phyloP scores from a whole-genome alignment of 192 early-diverging fungal genomes.

The Linnemannia elongata region DNA sequence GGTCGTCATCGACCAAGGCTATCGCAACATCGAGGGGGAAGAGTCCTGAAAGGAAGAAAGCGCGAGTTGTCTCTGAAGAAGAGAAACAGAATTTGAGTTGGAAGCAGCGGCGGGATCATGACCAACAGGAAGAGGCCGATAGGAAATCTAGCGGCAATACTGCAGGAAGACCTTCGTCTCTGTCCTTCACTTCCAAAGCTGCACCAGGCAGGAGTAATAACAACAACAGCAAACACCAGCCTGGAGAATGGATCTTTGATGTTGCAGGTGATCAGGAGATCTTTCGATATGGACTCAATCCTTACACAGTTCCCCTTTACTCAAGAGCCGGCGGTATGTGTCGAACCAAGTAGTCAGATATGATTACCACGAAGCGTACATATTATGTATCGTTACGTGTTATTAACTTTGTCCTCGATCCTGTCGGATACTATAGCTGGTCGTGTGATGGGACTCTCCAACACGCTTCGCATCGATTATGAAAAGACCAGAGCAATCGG shows the following conservation, averaged over 20 bases:
- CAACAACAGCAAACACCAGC: conserved; percentile 9
- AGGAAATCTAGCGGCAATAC: not conserved
- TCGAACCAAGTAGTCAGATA: too few relatives aligned
- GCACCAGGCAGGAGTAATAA: not conserved
- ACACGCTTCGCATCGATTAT: conserved; percentile 31
- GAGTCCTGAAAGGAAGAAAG: conserved; percentile 32
- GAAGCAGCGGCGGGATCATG: conserved; percentile 7
- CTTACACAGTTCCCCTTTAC: conserved; percentile 36
- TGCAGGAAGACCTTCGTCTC: not conserved
- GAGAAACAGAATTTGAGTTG: not conserved
- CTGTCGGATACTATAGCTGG: conserved; percentile 7
- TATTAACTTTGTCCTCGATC: not conserved
- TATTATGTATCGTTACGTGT: not conserved
- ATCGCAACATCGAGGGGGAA: not conserved
- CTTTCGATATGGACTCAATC: conserved; percentile 46
- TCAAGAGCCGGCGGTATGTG: conserved; percentile 45
- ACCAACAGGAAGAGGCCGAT: not conserved
- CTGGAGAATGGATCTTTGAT: conserved; percentile 52
- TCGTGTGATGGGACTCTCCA: conserved; percentile 37
- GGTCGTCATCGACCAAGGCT: not conserved
- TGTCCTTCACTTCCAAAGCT: not conserved
- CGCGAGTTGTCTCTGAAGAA: not conserved
- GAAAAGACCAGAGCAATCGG: conserved; percentile 33
- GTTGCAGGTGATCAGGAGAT: conserved; percentile 48
- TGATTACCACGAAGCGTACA: too few relatives aligned